phyloP scores from a whole-genome alignment of 257 asterid genomes.

The Scutellaria baicalensis region DNA sequence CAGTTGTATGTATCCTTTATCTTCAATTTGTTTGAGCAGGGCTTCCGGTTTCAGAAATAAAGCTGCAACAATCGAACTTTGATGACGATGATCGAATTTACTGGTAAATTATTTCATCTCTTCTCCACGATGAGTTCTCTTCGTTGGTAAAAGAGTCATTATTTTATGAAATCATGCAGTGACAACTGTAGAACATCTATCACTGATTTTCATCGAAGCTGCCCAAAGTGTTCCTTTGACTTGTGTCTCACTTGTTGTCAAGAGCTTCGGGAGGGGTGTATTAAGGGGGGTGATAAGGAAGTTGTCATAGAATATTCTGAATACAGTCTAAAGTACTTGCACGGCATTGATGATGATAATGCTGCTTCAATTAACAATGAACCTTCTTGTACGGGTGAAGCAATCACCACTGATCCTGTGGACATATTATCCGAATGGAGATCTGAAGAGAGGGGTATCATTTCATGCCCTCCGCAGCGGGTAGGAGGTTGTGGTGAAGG shows the following conservation, averaged over 20 bases:
- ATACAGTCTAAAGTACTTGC: constrained; percentile 38
- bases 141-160: not conserved
- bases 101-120: constrained; percentile 40
- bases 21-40: constrained; percentile 38
- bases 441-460: constrained; percentile 37
- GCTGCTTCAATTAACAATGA: not conserved
- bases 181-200: constrained; percentile 71
- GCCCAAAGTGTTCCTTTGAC: constrained; percentile 62
- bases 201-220: constrained; percentile 68
- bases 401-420: not conserved
- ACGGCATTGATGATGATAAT: constrained; percentile 16
- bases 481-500: constrained; percentile 63
- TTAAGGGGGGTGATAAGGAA: constrained; percentile 38
- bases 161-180: constrained; percentile 36
- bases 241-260: constrained; percentile 75
- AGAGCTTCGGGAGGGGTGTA: constrained; percentile 61
- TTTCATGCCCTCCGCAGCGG: constrained; percentile 45
- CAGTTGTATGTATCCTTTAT: not conserved
- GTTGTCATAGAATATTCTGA: constrained; percentile 15
- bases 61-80: constrained; percentile 20
- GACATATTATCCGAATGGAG: constrained; percentile 37
- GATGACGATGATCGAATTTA: constrained; percentile 41
- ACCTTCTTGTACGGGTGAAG: constrained; percentile 15
- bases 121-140: not conserved
- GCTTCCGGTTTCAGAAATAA: constrained; percentile 38